These are phyloP conservation scores for Astrothelium subdiscretum DNA, from an alignment of 495 filamentous ascomycete species.

Conservation along the genomic window DNA sequence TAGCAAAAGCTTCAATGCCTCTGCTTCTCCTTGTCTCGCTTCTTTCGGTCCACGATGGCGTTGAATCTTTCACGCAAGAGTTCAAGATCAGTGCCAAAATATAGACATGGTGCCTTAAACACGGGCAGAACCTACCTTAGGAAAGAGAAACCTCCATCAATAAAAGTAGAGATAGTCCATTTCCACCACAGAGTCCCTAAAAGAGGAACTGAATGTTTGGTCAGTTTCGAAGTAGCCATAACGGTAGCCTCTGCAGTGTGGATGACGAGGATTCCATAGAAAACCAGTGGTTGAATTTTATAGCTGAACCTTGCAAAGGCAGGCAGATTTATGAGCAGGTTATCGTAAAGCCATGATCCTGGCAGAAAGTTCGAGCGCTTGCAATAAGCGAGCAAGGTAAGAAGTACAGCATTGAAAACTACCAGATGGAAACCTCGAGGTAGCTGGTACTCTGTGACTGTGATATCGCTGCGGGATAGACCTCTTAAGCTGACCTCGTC, in stretches of 20 bases:
- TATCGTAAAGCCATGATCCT: conserved; percentile 42
- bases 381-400: conserved; percentile 34
- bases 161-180: conserved; percentile 45
- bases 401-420: conserved; percentile 36
- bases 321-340: conserved; percentile 34
- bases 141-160: conserved; percentile 48
- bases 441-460: conserved; percentile 42
- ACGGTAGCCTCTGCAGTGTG: conserved; percentile 43
- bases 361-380: conserved; percentile 42
- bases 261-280: conserved; percentile 35
- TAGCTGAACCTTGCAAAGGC: conserved; percentile 41
- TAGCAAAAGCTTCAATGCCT: conserved; percentile 36
- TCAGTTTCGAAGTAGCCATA: conserved; percentile 40
- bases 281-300: conserved; percentile 30
- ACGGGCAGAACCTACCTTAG: conserved; percentile 23
- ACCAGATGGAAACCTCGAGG: conserved; percentile 33
- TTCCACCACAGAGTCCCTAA: conserved; percentile 45
- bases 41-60: conserved; percentile 35
- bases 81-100: neutral
- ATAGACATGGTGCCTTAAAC: neutral
- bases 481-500: conserved; percentile 43
- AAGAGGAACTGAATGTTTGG: conserved; percentile 43
- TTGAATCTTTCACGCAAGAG: conserved; percentile 30
- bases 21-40: conserved; percentile 36
- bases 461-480: conserved; percentile 45